phyloP scores from a whole-genome alignment of 768 basidiomycete species.

The Russula compacta region DNA sequence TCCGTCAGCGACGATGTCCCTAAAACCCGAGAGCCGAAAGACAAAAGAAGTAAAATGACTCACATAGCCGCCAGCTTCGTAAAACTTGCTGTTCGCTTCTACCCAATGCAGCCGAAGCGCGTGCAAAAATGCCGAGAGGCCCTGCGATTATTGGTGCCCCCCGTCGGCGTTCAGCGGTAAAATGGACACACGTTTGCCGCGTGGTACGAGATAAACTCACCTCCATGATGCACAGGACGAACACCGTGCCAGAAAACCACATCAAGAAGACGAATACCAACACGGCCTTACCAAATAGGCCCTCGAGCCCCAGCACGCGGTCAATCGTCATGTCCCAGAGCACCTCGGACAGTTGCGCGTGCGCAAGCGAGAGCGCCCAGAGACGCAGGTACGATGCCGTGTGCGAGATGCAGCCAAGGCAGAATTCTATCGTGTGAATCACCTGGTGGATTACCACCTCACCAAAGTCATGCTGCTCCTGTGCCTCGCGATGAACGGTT shows the following conservation, averaged over 20 bases:
- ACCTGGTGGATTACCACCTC: conserved; percentile 96
- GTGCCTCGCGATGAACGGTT: conserved; percentile 1
- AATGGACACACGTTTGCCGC: conserved; percentile 17
- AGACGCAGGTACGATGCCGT: conserved; percentile 89
- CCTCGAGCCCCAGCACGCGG: conserved; percentile 47
- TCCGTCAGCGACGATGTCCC: conserved; percentile 18
- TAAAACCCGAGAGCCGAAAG: neutral
- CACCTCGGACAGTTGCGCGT: conserved; percentile 94
- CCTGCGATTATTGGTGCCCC: conserved; percentile 36
- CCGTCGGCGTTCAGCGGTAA: neutral
- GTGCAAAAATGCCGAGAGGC: conserved; percentile 92
- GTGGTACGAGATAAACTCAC: conserved; percentile 36
- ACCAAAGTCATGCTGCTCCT: conserved; percentile 86
- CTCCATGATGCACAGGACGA: conserved; percentile 91
- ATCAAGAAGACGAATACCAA: conserved; percentile 44
- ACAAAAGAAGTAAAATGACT: conserved; percentile 28
- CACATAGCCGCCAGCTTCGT: conserved; percentile 83
- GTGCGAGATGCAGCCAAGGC: conserved; percentile 97
- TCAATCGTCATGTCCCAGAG: conserved; percentile 84
- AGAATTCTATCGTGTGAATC: conserved; percentile 99
- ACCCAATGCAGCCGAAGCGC: conserved; percentile 97
- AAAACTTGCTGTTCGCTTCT: conserved; percentile 96
- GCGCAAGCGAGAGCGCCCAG: conserved; percentile 96
- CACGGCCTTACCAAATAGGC: conserved; percentile 43
- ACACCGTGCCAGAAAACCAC: conserved; percentile 77